These are phyloP conservation scores for Cryphonectria radicalis DNA, from an alignment of 2,329 filamentous ascomycete genomes.

Conservation along the genomic window DNA sequence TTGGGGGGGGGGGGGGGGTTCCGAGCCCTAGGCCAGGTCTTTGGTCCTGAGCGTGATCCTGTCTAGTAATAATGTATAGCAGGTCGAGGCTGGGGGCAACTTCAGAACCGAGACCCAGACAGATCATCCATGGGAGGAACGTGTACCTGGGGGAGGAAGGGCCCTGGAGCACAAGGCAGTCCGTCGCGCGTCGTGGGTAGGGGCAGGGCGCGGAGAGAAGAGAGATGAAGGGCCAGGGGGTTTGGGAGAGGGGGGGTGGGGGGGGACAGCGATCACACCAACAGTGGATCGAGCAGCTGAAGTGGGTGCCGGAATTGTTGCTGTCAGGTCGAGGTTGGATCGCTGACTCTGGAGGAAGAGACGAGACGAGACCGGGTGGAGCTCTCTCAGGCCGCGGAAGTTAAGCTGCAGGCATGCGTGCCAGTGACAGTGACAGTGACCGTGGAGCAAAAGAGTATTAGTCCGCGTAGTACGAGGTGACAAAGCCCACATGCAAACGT, in stretches of 20 bases:
- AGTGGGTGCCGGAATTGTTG: background rate
- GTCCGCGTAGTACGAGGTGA: background rate
- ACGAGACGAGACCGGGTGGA: background rate
- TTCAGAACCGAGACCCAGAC: background rate
- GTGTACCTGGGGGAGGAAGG: background rate
- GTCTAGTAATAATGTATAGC: background rate
- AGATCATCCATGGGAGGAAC: background rate
- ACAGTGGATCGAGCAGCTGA: background rate
- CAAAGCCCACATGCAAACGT: background rate
- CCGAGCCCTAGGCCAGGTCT: background rate
- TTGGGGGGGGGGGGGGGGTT: no score
- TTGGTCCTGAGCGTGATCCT: background rate
- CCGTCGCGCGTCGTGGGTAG: background rate
- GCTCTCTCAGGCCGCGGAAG: background rate
- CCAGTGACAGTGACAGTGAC: background rate
- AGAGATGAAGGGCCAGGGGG: background rate
- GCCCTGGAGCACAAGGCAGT: background rate
- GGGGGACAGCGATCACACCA: background rate
- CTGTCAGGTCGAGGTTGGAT: background rate
- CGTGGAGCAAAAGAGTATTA: background rate
- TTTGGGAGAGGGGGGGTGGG: no score
- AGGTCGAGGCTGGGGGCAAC: background rate
- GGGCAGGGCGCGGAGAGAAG: background rate
- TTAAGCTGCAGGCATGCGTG: constrained; percentile 5
- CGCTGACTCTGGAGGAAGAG: background rate